phyloP scores from a whole-genome alignment of 805 yeast genomes.

The Danielozyma ontarioensis region DNA sequence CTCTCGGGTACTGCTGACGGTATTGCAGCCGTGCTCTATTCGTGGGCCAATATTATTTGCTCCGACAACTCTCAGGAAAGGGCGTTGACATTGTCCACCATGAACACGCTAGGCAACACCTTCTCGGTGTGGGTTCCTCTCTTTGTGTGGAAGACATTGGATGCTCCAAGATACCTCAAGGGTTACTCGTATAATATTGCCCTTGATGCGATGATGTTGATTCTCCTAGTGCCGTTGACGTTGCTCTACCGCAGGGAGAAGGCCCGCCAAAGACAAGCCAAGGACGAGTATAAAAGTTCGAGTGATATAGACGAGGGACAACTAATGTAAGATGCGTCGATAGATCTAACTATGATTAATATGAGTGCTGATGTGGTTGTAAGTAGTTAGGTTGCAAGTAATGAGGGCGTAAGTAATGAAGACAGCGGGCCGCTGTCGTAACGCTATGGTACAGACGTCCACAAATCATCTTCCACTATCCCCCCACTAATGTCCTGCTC shows the following conservation, averaged over 20 bases:
- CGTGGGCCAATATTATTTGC: slow-evolving; percentile 13
- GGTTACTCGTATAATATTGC: slow-evolving; percentile 14
- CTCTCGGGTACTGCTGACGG: slow-evolving; percentile 11
- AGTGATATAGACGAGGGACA: too few species aligned
- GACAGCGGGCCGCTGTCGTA: too few species aligned
- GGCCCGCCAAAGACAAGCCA: too few species aligned
- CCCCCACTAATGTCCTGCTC: too few species aligned
- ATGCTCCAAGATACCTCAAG: slow-evolving; percentile 8
- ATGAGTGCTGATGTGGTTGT: too few species aligned
- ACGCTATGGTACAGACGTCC: too few species aligned
- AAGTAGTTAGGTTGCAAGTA: too few species aligned
- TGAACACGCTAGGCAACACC: slow-evolving; percentile 13
- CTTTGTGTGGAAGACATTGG: slow-evolving; percentile 12
- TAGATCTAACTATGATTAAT: too few species aligned
- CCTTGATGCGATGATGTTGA: slow-evolving; percentile 15
- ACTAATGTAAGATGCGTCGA: too few species aligned
- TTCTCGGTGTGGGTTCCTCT: slow-evolving; percentile 11
- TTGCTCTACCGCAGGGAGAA: slow-evolving; percentile 14
- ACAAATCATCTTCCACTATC: too few species aligned
- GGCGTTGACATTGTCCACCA: slow-evolving; percentile 8
- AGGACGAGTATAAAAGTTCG: too few species aligned
- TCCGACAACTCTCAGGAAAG: slow-evolving; percentile 9
- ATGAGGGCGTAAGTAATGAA: too few species aligned
- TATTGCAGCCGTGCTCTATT: slow-evolving; percentile 8
- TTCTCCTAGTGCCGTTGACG: slow-evolving; percentile 18